A percentile compares a stretch with the other conserved stretches of the same genome.
Conservation (phyloP, 495 filamentous ascomycete genomes). For the Trichoderma parareesei region DNA sequence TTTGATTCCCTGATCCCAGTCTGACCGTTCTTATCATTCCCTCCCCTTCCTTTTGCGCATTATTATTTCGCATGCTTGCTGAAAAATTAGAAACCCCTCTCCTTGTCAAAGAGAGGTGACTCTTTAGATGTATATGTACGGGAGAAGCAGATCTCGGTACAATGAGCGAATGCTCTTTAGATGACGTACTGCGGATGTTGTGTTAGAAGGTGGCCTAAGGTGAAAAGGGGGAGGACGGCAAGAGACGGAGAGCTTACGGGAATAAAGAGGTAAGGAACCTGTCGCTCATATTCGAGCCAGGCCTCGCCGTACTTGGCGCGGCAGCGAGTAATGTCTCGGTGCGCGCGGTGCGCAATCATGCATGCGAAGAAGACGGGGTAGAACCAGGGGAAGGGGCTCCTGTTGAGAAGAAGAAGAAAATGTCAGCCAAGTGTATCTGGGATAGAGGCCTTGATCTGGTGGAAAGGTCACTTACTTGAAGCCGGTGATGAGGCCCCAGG, state of each 20-base stretch:
- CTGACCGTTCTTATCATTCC: background rate
- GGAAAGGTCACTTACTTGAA: slow-evolving; percentile 27
- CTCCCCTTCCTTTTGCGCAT: background rate
- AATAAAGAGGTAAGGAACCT: slow-evolving; percentile 91
- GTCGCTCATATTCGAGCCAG: slow-evolving; percentile 82
- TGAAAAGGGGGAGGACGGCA: background rate
- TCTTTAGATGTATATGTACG: background rate
- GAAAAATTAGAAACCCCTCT: background rate
- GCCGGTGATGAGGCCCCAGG: slow-evolving; percentile 52
- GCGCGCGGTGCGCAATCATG: slow-evolving; percentile 89
- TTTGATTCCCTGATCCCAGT: background rate
- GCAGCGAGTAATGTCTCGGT: slow-evolving; percentile 78
- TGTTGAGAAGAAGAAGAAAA: slow-evolving; percentile 14
- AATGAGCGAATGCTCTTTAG: slow-evolving; percentile 14
- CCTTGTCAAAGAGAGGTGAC: background rate
- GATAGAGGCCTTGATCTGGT: background rate
- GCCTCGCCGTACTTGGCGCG: slow-evolving; percentile 82
- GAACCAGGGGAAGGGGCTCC: slow-evolving; percentile 93
- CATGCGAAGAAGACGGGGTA: slow-evolving; percentile 82
- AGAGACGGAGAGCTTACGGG: slow-evolving; percentile 57
- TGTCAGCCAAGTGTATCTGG: background rate
- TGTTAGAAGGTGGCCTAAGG: background rate
- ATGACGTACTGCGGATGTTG: slow-evolving; percentile 22
- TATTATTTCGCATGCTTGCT: background rate
- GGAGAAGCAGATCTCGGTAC: slow-evolving; percentile 1